Conservation (phyloP, 352 stramenopile genomes). For the Globisporangium viniferum region DNA sequence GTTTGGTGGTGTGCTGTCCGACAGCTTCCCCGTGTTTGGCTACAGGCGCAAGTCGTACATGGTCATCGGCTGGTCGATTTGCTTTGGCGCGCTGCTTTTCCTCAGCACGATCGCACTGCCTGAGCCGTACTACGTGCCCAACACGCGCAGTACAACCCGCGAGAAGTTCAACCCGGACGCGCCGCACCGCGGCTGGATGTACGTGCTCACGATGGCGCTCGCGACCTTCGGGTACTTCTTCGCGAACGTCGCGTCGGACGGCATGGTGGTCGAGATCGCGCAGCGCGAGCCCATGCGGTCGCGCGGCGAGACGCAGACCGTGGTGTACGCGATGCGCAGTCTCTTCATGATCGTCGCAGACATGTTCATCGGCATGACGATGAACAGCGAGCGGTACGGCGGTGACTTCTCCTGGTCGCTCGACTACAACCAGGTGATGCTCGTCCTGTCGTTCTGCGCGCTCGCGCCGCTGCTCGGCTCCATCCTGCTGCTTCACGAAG, state of each 20-base stretch:
- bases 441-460: constrained; percentile 29
- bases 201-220: constrained; percentile 68
- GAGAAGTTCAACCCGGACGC: constrained; percentile 39
- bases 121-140: constrained; percentile 43
- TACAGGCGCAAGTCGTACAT: constrained; percentile 60
- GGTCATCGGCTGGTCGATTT: constrained; percentile 39
- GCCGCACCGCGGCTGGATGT: constrained; percentile 40
- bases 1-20: constrained; percentile 50
- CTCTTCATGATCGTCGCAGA: constrained; percentile 44
- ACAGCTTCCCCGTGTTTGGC: constrained; percentile 57
- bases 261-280: constrained; percentile 66
- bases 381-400: constrained; percentile 41
- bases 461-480: constrained; percentile 43
- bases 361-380: constrained; percentile 45
- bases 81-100: constrained; percentile 16
- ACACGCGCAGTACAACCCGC: not conserved
- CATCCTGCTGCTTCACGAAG: constrained; percentile 56
- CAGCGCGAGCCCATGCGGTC: constrained; percentile 56
- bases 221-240: constrained; percentile 86
- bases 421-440: constrained; percentile 37
- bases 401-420: constrained; percentile 46
- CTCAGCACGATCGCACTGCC: constrained; percentile 34
- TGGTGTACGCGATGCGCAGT: constrained; percentile 40
- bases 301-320: constrained; percentile 57
- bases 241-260: constrained; percentile 83